Evolutionary conservation across 1,284 basidiomycete genomes (phyloP).

Genomic region (Phylloboletellus chloephorus): DNA sequence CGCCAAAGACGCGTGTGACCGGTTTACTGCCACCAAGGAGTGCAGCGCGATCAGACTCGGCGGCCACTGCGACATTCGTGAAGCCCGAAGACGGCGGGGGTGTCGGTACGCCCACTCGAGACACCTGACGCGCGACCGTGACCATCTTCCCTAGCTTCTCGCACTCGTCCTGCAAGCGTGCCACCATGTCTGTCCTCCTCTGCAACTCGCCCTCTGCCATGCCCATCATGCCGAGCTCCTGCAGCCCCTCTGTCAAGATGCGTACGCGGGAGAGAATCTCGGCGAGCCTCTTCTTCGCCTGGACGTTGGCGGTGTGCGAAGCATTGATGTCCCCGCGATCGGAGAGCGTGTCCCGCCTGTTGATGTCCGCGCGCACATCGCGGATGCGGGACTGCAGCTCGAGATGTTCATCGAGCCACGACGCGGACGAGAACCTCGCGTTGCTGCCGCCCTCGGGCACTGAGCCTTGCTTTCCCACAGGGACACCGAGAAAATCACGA

Average conservation of each 20-base stretch:
- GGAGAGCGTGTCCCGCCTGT: slow-evolving; percentile 80
- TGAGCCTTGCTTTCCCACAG: slow-evolving; percentile 50
- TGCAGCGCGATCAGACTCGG: slow-evolving; percentile 59
- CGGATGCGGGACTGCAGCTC: slow-evolving; percentile 72
- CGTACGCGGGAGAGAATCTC: slow-evolving; percentile 67
- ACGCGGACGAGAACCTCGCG: slow-evolving; percentile 60
- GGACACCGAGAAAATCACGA: slow-evolving; percentile 82
- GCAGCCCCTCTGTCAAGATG: slow-evolving; percentile 65
- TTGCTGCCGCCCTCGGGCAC: slow-evolving; percentile 26
- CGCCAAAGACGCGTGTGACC: slow-evolving; percentile 78
- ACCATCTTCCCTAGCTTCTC: slow-evolving; percentile 78
- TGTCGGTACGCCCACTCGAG: slow-evolving; percentile 33
- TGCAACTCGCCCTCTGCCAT: slow-evolving; percentile 82
- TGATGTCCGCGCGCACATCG: slow-evolving; percentile 76
- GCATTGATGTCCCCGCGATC: slow-evolving; percentile 67
- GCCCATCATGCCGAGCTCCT: slow-evolving; percentile 57
- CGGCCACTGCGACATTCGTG: slow-evolving; percentile 38
- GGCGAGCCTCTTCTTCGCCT: slow-evolving; percentile 79
- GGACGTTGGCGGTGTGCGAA: slow-evolving; percentile 76
- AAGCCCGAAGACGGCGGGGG: slow-evolving; percentile 14
- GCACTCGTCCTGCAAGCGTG: slow-evolving; percentile 78
- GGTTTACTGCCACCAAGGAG: slow-evolving; percentile 48
- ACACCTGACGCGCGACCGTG: slow-evolving; percentile 57
- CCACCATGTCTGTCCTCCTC: slow-evolving; percentile 79
- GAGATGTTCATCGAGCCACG: slow-evolving; percentile 83